These are phyloP conservation scores for Lippia alba DNA, from an alignment of 305 asterid genomes.

Conservation along the genomic window DNA sequence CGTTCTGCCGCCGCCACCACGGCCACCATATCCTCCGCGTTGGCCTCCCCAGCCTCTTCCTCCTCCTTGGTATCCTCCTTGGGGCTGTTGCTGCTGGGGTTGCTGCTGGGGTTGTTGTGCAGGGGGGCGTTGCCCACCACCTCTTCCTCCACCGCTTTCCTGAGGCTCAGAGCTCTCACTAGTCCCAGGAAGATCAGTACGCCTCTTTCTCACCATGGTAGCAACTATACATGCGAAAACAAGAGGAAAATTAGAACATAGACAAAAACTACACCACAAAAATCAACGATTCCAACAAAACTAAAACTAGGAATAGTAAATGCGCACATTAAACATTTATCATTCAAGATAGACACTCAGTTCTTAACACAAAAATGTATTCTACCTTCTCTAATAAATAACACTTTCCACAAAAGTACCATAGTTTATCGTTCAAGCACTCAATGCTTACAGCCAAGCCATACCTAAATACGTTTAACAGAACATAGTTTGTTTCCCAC, in stretches of 20 bases:
- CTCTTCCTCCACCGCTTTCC: constrained; percentile 65
- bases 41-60: constrained; percentile 73
- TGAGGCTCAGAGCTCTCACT: constrained; percentile 70
- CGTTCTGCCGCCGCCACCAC: constrained; percentile 51
- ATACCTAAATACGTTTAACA: background rate
- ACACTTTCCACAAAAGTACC: background rate
- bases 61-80: constrained; percentile 65
- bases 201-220: constrained; percentile 76
- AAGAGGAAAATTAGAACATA: background rate
- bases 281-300: background rate
- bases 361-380: background rate
- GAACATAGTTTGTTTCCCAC: background rate
- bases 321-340: too few relatives aligned
- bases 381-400: background rate
- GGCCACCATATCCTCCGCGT: constrained; percentile 78
- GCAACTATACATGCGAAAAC: constrained; percentile 41
- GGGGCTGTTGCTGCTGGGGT: constrained; percentile 57
- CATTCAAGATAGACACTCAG: background rate
- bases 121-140: constrained; percentile 58
- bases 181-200: constrained; percentile 61
- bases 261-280: background rate
- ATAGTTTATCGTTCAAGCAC: background rate
- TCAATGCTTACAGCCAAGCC: background rate
- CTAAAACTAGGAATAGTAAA: background rate
- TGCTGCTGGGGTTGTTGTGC: constrained; percentile 39